Evolutionary conservation across 1,284 basidiomycete genomes (phyloP).

Genomic region (Pascua sp.): DNA sequence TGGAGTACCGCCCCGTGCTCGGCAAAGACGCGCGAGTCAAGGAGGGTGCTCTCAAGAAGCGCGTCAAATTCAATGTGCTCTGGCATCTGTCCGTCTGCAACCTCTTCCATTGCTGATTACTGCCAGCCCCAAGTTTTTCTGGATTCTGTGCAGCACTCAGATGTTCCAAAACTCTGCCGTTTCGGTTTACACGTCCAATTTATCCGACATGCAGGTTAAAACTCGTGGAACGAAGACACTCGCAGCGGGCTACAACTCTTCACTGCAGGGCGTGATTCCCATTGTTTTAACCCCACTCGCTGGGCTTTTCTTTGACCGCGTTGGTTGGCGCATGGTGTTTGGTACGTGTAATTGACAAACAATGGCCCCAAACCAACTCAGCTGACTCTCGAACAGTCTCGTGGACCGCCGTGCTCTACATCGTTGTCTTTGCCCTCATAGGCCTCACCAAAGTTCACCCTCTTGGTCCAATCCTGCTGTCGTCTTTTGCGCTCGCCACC

Average conservation of each 20-base stretch:
- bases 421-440: constrained; percentile 49
- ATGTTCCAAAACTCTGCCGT: constrained; percentile 47
- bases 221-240: constrained; percentile 47
- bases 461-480: constrained; percentile 46
- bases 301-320: constrained; percentile 42
- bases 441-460: constrained; percentile 49
- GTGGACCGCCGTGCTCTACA: constrained; percentile 30
- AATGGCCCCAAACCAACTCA: no score
- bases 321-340: constrained; percentile 42
- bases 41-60: constrained; percentile 21
- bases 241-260: constrained; percentile 50
- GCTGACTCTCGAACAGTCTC: not conserved
- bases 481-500: constrained; percentile 44
- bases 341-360: not conserved
- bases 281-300: constrained; percentile 50
- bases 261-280: constrained; percentile 49
- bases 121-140: constrained; percentile 36
- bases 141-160: constrained; percentile 29
- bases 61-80: constrained; percentile 12
- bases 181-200: constrained; percentile 46
- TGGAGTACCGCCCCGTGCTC: constrained; percentile 27
- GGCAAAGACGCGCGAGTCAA: constrained; percentile 24
- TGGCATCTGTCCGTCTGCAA: constrained; percentile 17
- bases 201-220: constrained; percentile 49
- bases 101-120: not conserved